Evolutionary conservation across 1,284 basidiomycete genomes (phyloP).

Genomic region (Sporisorium scitamineum): DNA sequence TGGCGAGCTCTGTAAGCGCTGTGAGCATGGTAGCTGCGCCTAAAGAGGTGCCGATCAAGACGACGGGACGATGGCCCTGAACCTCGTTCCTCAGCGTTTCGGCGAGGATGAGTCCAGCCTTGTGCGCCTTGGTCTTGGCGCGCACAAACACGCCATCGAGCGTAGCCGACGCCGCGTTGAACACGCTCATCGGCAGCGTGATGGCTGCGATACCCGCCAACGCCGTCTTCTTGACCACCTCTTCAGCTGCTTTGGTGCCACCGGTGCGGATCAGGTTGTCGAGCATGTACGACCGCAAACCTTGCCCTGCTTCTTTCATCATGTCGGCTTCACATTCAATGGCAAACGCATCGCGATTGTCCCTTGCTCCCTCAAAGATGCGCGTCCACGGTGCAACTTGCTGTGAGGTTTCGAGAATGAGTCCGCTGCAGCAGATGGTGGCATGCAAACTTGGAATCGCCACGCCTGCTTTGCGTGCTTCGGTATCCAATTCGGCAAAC

Average conservation of each 20-base stretch:
- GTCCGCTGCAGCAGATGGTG: slow-evolving; percentile 59
- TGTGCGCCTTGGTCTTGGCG: slow-evolving; percentile 51
- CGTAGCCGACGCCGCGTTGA: slow-evolving; percentile 65
- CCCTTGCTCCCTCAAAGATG: slow-evolving; percentile 40
- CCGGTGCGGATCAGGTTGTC: slow-evolving; percentile 50
- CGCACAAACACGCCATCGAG: slow-evolving; percentile 70
- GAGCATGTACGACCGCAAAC: slow-evolving; percentile 53
- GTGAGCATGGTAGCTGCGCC: slow-evolving; percentile 73
- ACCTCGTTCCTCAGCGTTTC: slow-evolving; percentile 73
- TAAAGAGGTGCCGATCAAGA: slow-evolving; percentile 73
- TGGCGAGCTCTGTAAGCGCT: slow-evolving; percentile 72
- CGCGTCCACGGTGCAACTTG: slow-evolving; percentile 49
- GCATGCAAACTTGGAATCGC: slow-evolving; percentile 62
- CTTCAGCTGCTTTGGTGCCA: slow-evolving; percentile 59
- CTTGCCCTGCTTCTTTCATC: slow-evolving; percentile 56
- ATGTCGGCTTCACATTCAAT: slow-evolving; percentile 56
- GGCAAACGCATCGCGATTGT: slow-evolving; percentile 59
- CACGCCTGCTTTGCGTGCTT: slow-evolving; percentile 48
- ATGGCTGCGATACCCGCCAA: slow-evolving; percentile 74
- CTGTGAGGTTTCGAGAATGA: slow-evolving; percentile 53
- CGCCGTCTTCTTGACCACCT: slow-evolving; percentile 74
- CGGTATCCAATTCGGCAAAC: slow-evolving; percentile 51
- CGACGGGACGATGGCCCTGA: slow-evolving; percentile 74
- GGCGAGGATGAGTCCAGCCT: slow-evolving; percentile 73
- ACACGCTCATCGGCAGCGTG: slow-evolving; percentile 71